Evolutionary conservation across 2,329 filamentous ascomycete species (phyloP).

Genomic region (Neopestalotiopsis clavispora): DNA sequence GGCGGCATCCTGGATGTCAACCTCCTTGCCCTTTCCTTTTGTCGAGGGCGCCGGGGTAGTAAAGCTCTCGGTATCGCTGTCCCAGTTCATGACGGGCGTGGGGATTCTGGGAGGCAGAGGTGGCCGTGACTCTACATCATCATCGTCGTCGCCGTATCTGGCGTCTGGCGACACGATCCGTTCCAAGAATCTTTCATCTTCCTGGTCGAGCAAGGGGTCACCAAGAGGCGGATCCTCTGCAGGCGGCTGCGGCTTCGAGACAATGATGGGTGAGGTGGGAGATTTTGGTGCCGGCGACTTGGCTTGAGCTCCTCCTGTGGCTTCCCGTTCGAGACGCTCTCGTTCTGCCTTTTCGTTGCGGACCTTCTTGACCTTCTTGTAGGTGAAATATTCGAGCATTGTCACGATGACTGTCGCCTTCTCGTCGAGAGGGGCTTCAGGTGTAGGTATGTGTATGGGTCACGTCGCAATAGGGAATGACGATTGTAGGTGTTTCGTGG

Average conservation of each 20-base stretch:
- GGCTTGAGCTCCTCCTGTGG: background rate
- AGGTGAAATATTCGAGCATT: constrained; percentile 68
- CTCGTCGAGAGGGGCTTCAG: background rate
- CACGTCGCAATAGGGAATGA: background rate
- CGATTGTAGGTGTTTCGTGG: background rate
- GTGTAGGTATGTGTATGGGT: background rate
- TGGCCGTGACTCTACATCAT: constrained; percentile 51
- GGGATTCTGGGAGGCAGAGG: constrained; percentile 60
- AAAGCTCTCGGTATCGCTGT: constrained; percentile 45
- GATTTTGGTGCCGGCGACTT: constrained; percentile 17
- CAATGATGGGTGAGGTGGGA: constrained; percentile 28
- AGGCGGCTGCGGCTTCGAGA: constrained; percentile 33
- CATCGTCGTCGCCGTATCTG: constrained; percentile 37
- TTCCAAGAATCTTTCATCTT: constrained; percentile 64
- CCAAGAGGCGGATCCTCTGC: constrained; percentile 26
- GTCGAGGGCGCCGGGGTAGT: constrained; percentile 27
- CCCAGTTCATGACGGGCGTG: constrained; percentile 56
- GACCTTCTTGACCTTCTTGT: constrained; percentile 67
- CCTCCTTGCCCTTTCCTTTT: constrained; percentile 35
- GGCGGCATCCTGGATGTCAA: constrained; percentile 28
- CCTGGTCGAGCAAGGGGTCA: constrained; percentile 55
- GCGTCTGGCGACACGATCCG: constrained; percentile 49
- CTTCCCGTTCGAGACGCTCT: constrained; percentile 27
- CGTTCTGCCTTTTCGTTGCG: constrained; percentile 52
- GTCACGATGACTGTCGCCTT: constrained; percentile 26